phyloP scores from a whole-genome alignment of 1,284 basidiomycete genomes.

The Ganoderma boninense region DNA sequence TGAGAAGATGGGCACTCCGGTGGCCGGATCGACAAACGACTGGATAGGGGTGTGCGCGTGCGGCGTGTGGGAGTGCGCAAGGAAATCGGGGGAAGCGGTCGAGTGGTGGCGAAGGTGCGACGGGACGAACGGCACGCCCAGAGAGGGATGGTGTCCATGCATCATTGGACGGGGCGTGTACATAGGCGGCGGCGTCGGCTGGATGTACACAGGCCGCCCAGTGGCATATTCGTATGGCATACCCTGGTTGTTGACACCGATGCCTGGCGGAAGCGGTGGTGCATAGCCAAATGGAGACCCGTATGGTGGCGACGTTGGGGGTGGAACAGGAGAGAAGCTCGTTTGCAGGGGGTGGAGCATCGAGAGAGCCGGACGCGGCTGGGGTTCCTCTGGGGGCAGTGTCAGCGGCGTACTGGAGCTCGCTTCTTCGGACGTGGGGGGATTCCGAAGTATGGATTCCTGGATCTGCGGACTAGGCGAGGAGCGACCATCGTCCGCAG shows the following conservation, averaged over 20 bases:
- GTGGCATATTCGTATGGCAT: slow-evolving; percentile 82
- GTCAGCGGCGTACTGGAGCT: slow-evolving; percentile 16
- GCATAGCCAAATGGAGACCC: slow-evolving; percentile 70
- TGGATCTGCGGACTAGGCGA: slow-evolving; percentile 37
- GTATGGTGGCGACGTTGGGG: slow-evolving; percentile 61
- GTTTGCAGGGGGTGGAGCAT: slow-evolving; percentile 67
- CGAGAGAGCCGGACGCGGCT: slow-evolving; percentile 45
- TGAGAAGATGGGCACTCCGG: slow-evolving; percentile 71
- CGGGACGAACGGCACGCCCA: slow-evolving; percentile 56
- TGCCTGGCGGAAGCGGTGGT: slow-evolving; percentile 72
- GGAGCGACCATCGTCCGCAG: slow-evolving; percentile 28
- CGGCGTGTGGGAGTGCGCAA: slow-evolving; percentile 63
- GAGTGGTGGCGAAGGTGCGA: slow-evolving; percentile 65
- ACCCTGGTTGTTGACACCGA: slow-evolving; percentile 76
- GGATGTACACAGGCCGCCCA: slow-evolving; percentile 78
- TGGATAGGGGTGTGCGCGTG: slow-evolving; percentile 63
- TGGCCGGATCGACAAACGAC: slow-evolving; percentile 67
- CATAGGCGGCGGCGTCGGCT: slow-evolving; percentile 61
- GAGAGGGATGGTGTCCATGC: slow-evolving; percentile 54
- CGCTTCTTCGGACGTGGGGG: slow-evolving; percentile 35
- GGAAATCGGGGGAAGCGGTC: slow-evolving; percentile 64
- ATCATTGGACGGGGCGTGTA: slow-evolving; percentile 73
- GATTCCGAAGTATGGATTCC: slow-evolving; percentile 54
- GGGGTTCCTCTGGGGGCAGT: slow-evolving; percentile 32
- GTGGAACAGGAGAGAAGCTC: slow-evolving; percentile 61